phyloP scores from a whole-genome alignment of 306 rosid species.

The Pyrus bretschneideri region DNA sequence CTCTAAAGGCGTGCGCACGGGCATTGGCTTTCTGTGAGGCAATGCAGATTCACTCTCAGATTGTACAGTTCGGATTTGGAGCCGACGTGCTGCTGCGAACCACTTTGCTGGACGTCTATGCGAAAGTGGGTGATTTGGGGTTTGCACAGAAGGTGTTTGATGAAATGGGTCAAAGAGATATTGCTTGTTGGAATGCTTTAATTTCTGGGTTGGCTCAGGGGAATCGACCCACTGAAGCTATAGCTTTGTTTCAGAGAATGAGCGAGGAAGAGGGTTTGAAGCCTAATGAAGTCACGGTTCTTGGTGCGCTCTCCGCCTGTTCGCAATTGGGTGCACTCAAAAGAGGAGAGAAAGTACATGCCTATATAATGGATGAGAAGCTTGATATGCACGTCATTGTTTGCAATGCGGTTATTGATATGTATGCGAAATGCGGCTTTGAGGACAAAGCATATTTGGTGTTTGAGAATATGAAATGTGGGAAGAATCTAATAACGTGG shows the following conservation, averaged over 20 bases:
- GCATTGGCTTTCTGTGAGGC: constrained; percentile 59
- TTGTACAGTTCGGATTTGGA: constrained; percentile 48
- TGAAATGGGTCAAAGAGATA: constrained; percentile 56
- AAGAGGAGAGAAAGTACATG: constrained; percentile 50
- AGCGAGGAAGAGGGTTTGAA: constrained; percentile 46
- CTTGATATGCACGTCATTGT: constrained; percentile 56
- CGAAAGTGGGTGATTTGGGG: constrained; percentile 50
- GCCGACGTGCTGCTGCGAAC: constrained; percentile 50
- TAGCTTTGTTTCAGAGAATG: constrained; percentile 59
- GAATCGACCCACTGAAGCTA: constrained; percentile 53
- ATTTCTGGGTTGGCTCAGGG: constrained; percentile 85
- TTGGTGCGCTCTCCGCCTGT: constrained; percentile 69
- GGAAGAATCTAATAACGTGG: constrained; percentile 68
- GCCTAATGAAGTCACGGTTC: constrained; percentile 72
- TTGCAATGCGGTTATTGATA: constrained; percentile 82
- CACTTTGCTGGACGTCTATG: constrained; percentile 73
- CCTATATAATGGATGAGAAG: constrained; percentile 39
- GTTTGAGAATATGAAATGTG: constrained; percentile 49
- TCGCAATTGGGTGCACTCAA: constrained; percentile 75
- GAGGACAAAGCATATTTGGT: constrained; percentile 59
- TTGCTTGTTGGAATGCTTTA: constrained; percentile 78
- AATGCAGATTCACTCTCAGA: constrained; percentile 57
- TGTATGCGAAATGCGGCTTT: constrained; percentile 77
- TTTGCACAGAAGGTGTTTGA: constrained; percentile 69
- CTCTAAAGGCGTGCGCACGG: constrained; percentile 82